These are phyloP conservation scores for Naganishia kalamii DNA, from an alignment of 768 basidiomycete genomes.

Conservation along the genomic window DNA sequence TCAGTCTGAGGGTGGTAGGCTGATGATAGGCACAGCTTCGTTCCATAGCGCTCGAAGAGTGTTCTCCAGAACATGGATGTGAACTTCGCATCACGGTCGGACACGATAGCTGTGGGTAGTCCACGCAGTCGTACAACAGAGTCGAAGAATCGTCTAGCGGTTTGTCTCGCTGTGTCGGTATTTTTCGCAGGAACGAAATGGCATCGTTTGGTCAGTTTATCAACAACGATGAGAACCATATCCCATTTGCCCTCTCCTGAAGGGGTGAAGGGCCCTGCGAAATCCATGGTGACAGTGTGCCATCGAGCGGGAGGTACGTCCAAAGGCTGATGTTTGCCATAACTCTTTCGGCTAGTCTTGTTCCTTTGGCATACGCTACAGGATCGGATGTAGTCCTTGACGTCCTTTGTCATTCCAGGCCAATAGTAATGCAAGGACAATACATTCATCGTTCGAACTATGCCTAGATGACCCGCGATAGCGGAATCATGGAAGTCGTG, in stretches of 20 bases:
- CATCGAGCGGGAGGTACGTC: slow-evolving; percentile 27
- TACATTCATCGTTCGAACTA: slow-evolving; percentile 40
- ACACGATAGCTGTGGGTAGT: slow-evolving; percentile 48
- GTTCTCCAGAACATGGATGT: slow-evolving; percentile 50
- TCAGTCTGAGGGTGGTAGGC: slow-evolving; percentile 51
- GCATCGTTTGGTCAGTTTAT: slow-evolving; percentile 47
- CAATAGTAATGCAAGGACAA: slow-evolving; percentile 49
- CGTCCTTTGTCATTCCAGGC: slow-evolving; percentile 40
- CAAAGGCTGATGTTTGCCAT: slow-evolving; percentile 41
- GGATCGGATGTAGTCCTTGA: slow-evolving; percentile 43
- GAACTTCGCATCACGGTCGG: slow-evolving; percentile 50
- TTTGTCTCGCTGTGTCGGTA: slow-evolving; percentile 36
- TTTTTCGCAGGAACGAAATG: slow-evolving; percentile 49
- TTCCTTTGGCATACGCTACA: slow-evolving; percentile 47
- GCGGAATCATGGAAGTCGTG: slow-evolving; percentile 47
- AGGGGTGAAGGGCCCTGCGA: neutral
- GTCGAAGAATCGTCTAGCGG: slow-evolving; percentile 25
- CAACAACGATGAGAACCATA: slow-evolving; percentile 47
- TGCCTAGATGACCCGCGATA: slow-evolving; percentile 50
- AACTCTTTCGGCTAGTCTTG: slow-evolving; percentile 35
- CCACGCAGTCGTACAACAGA: slow-evolving; percentile 32
- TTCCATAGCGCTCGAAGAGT: slow-evolving; percentile 42
- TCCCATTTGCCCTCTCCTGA: slow-evolving; percentile 20
- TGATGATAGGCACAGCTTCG: slow-evolving; percentile 47
- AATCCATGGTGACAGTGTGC: slow-evolving; percentile 48